Conservation (phyloP, 23 red algal species). For the Gracilaria gracilis region DNA sequence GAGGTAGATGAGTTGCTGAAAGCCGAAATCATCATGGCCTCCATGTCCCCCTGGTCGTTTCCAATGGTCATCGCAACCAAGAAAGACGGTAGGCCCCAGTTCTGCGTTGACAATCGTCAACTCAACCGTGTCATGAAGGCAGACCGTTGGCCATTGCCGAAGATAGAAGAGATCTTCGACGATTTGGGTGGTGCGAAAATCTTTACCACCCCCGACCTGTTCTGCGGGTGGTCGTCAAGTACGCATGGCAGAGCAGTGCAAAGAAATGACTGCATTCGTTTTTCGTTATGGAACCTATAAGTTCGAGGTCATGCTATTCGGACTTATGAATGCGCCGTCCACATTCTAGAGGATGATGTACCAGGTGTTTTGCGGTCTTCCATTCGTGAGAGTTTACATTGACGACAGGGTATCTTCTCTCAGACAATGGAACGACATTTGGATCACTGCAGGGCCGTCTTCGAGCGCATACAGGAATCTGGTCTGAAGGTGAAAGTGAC, state of each 20-base stretch:
- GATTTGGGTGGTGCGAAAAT: not conserved
- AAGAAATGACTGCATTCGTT: conserved; percentile 11
- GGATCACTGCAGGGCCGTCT: not conserved
- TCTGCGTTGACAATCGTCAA: conserved; percentile 12
- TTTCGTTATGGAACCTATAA: conserved; percentile 21
- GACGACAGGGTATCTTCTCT: conserved; percentile 17
- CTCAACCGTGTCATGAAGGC: conserved; percentile 26
- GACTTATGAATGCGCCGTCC: conserved; percentile 30
- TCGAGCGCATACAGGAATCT: not conserved
- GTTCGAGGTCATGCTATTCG: conserved; percentile 26
- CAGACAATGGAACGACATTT: not conserved
- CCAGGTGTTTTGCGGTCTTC: not conserved
- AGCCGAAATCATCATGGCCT: conserved; percentile 11
- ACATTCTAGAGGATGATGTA: conserved; percentile 38
- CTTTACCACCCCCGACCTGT: conserved; percentile 11
- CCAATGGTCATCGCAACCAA: conserved; percentile 58
- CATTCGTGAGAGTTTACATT: not conserved
- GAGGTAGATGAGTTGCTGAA: conserved; percentile 16
- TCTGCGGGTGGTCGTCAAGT: conserved; percentile 13
- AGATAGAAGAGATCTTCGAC: conserved; percentile 33
- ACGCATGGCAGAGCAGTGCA: not conserved
- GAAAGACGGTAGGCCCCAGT: conserved; percentile 50
- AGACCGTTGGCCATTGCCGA: too few species aligned
- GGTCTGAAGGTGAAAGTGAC: conserved; percentile 1
- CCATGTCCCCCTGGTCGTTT: conserved; percentile 43